Evolutionary conservation across 768 basidiomycete species (phyloP).

Genomic region (Brasilioporus rufonigricans): DNA sequence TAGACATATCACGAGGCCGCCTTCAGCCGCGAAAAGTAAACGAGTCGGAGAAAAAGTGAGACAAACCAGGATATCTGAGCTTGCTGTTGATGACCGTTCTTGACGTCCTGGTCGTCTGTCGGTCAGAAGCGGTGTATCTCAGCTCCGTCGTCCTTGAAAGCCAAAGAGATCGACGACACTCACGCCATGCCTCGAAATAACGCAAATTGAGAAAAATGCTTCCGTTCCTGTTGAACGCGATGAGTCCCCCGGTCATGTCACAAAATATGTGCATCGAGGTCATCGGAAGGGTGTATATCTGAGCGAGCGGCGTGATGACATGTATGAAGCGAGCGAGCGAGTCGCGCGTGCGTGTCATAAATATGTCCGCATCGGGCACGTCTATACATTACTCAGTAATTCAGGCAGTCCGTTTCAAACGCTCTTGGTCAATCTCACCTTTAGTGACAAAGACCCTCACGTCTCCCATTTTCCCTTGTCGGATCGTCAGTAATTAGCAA

Average conservation of each 20-base stretch:
- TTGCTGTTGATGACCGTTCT: constrained; percentile 45
- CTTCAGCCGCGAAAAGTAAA: too few relatives aligned
- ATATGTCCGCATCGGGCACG: constrained; percentile 46
- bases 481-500: constrained; percentile 1
- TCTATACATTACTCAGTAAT: constrained; percentile 40
- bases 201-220: constrained; percentile 87
- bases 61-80: constrained; percentile 81
- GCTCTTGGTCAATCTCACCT: constrained; percentile 39
- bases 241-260: constrained; percentile 56
- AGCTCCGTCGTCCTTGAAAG: too few relatives aligned
- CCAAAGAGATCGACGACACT: constrained; percentile 34
- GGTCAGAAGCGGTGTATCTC: too few relatives aligned
- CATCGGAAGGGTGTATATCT: constrained; percentile 71
- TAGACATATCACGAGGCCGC: too few relatives aligned
- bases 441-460: constrained; percentile 62
- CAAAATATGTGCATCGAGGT: constrained; percentile 83
- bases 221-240: constrained; percentile 91
- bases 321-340: constrained; percentile 69
- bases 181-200: constrained; percentile 86
- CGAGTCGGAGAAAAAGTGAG: background rate
- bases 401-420: background rate
- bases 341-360: constrained; percentile 54
- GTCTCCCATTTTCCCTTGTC: constrained; percentile 55
- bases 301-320: constrained; percentile 62
- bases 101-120: constrained; percentile 70